Evolutionary conservation across 1,284 basidiomycete genomes (phyloP).

Genomic region (Ustilago tritici): DNA sequence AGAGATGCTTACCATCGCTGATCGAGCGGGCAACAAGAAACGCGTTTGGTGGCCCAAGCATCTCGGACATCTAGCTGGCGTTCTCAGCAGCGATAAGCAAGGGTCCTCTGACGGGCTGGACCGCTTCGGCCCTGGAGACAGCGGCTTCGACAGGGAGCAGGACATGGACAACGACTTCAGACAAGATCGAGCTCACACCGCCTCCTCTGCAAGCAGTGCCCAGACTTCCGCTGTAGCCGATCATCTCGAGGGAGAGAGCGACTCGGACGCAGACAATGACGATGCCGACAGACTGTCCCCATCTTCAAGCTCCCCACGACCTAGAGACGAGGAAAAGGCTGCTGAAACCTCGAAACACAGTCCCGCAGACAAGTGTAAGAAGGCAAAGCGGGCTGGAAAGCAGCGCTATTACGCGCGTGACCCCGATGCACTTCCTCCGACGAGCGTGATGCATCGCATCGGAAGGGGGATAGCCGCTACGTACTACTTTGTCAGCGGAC

Average conservation of each 20-base stretch:
- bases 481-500: slow-evolving; percentile 31
- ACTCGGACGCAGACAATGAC: slow-evolving; percentile 22
- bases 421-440: slow-evolving; percentile 80
- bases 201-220: neutral
- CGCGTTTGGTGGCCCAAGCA: slow-evolving; percentile 74
- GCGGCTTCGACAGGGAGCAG: slow-evolving; percentile 38
- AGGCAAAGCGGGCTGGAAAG: slow-evolving; percentile 12
- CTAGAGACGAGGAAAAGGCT: slow-evolving; percentile 37
- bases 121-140: slow-evolving; percentile 29
- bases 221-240: slow-evolving; percentile 3
- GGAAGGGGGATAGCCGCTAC: slow-evolving; percentile 51
- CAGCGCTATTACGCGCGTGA: slow-evolving; percentile 72
- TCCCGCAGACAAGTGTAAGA: slow-evolving; percentile 1
- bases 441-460: slow-evolving; percentile 35
- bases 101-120: slow-evolving; percentile 37
- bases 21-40: slow-evolving; percentile 70
- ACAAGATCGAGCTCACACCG: slow-evolving; percentile 31
- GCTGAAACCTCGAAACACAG: neutral
- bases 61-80: slow-evolving; percentile 71
- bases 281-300: slow-evolving; percentile 7
- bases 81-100: slow-evolving; percentile 44
- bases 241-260: slow-evolving; percentile 26
- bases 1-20: slow-evolving; percentile 71
- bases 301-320: neutral
- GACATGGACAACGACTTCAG: slow-evolving; percentile 38